phyloP scores from a whole-genome alignment of 2,329 filamentous ascomycete species.

The Gyromitra esculenta region DNA sequence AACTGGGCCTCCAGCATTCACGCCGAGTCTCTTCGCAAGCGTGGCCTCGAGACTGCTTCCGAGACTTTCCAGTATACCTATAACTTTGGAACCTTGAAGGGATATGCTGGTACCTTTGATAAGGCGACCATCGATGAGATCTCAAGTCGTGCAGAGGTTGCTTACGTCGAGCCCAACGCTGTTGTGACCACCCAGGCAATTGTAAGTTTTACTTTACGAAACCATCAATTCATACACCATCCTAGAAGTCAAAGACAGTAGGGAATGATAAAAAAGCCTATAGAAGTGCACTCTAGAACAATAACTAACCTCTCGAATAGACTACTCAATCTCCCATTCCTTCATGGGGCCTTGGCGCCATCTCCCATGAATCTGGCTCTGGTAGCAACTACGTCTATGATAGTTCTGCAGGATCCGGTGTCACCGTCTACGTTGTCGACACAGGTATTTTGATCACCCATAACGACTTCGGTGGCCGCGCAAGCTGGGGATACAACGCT shows the following conservation, averaged over 20 bases:
- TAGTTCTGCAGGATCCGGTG: slow-evolving; percentile 58
- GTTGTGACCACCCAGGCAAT: slow-evolving; percentile 63
- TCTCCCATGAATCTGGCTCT: slow-evolving; percentile 63
- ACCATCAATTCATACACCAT: not conserved
- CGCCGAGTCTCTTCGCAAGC: slow-evolving; percentile 16
- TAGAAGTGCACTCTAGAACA: not conserved
- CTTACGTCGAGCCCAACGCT: slow-evolving; percentile 68
- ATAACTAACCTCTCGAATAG: slow-evolving; percentile 20
- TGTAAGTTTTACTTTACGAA: slow-evolving; percentile 56
- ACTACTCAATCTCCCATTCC: slow-evolving; percentile 66
- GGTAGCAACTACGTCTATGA: slow-evolving; percentile 59
- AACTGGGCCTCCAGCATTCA: slow-evolving; percentile 58
- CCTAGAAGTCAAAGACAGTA: not conserved
- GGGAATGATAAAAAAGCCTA: not conserved
- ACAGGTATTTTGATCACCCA: slow-evolving; percentile 58
- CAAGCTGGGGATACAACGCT: slow-evolving; percentile 59
- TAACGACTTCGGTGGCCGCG: slow-evolving; percentile 60
- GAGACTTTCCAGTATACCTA: slow-evolving; percentile 91
- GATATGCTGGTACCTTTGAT: slow-evolving; percentile 96
- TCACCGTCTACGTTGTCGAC: slow-evolving; percentile 60
- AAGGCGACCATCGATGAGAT: slow-evolving; percentile 92
- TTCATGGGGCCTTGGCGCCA: slow-evolving; percentile 65
- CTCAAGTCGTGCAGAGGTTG: slow-evolving; percentile 85
- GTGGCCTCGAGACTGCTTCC: slow-evolving; percentile 14
- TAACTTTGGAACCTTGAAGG: slow-evolving; percentile 84